Evolutionary conservation across 2,329 filamentous ascomycete species (phyloP).

Genomic region (Whalleya microplaca): DNA sequence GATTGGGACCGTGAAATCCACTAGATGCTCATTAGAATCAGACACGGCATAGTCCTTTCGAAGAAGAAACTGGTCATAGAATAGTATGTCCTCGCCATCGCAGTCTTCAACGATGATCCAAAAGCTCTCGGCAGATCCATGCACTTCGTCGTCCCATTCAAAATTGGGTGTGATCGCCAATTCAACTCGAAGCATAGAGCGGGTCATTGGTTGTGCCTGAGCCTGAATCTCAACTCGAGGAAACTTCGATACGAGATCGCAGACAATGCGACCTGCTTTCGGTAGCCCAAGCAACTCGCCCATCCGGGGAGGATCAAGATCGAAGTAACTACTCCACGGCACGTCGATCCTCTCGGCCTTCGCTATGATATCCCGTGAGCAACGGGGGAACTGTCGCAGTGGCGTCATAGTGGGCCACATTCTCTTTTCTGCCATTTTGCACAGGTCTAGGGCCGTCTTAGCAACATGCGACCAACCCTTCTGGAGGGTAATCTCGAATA

Average conservation of each 20-base stretch:
- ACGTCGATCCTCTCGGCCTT: constrained; percentile 96
- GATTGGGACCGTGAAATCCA: constrained; percentile 96
- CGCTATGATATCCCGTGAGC: constrained; percentile 81
- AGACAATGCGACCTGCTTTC: constrained; percentile 84
- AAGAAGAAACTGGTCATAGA: constrained; percentile 91
- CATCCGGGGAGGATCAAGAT: constrained; percentile 95
- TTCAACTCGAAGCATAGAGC: constrained; percentile 89
- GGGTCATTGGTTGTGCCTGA: constrained; percentile 90
- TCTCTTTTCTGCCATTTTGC: constrained; percentile 98
- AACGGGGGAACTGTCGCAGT: constrained; percentile 83
- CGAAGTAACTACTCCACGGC: constrained; percentile 91
- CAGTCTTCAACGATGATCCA: constrained; percentile 98
- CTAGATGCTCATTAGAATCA: constrained; percentile 89
- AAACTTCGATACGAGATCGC: constrained; percentile 86
- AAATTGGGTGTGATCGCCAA: constrained; percentile 93
- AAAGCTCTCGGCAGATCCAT: constrained; percentile 88
- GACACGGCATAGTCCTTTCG: constrained; percentile 84
- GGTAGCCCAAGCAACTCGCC: constrained; percentile 90
- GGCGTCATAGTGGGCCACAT: constrained; percentile 99
- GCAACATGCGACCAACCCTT: constrained; percentile 95
- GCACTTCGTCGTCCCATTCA: constrained; percentile 88
- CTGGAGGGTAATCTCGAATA: constrained; percentile 97
- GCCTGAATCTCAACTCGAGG: constrained; percentile 91
- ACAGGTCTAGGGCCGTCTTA: constrained; percentile 89
- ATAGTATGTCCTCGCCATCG: constrained; percentile 93